These are phyloP conservation scores for Stephania yunnanensis DNA, from an alignment of 164 flowering plant genomes.

Conservation along the genomic window DNA sequence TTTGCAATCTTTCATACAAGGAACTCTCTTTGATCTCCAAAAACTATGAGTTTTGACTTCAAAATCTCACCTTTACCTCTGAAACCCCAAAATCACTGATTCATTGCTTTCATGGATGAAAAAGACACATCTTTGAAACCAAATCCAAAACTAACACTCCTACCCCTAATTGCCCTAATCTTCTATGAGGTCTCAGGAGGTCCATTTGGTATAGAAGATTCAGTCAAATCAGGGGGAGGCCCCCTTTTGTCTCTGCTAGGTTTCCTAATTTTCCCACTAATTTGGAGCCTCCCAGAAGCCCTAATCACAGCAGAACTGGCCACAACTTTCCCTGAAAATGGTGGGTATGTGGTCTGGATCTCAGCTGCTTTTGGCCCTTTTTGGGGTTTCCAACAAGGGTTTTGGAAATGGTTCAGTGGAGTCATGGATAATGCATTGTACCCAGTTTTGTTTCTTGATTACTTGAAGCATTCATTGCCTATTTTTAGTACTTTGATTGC, in stretches of 20 bases:
- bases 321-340: constrained; percentile 78
- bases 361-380: constrained; percentile 85
- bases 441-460: constrained; percentile 80
- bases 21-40: background rate
- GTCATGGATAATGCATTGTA: constrained; percentile 90
- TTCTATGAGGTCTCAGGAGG: constrained; percentile 96
- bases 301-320: constrained; percentile 81
- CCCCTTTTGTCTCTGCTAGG: constrained; percentile 74
- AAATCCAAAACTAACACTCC: constrained; percentile 51
- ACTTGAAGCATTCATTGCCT: constrained; percentile 71
- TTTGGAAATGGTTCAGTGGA: constrained; percentile 94
- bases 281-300: constrained; percentile 96
- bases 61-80: background rate
- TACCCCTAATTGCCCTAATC: constrained; percentile 76
- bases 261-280: constrained; percentile 66
- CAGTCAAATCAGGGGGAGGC: constrained; percentile 78
- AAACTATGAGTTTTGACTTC: background rate
- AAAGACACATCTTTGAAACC: constrained; percentile 32
- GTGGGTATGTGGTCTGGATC: constrained; percentile 87
- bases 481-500: constrained; percentile 41
- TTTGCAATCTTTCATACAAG: background rate
- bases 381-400: constrained; percentile 95
- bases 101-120: constrained; percentile 30
- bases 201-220: constrained; percentile 89
- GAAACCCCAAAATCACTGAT: background rate